Base-by-base conservation (phyloP, 495 filamentous ascomycete species). In the Chaetomidium leptoderma region DNA sequence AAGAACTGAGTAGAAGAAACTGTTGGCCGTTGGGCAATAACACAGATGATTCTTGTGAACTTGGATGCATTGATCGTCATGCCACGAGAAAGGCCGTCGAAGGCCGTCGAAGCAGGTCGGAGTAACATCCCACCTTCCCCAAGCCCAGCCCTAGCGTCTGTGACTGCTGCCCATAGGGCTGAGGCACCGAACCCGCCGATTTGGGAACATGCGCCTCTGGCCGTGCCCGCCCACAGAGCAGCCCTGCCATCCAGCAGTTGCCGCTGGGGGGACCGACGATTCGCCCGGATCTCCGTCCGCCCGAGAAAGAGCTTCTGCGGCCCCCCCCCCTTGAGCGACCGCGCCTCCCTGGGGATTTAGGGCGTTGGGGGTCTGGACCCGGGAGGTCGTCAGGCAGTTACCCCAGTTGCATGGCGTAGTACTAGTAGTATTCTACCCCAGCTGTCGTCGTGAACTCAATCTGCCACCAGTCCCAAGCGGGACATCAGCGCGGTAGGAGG, bases 321-420 rank as follows among this genome's bases (percentile, higher is more conserved):
- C 17, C 13, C 6, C 1, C 30, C 30, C 10, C 47, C 47, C 32
- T 37, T 33, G 21, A 33, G 32, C 33, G 5, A 10, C 13, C 32
- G 29, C 10, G 32, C 3, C 16, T 39, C 9, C 2, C 0, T 27
- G 23, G 23, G 23, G 19, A 10, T 23, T 21, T 11, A 19, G 9
- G 2, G 8, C 7, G 44, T n/a, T 36, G 47, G 19, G 47, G 19
- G 32, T n/a, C 35, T 8, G 21, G 23, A 13, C 23, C 8, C 33
- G 14, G 19, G 23, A 9, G 40, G n/a, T 19, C 17, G 4, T 21
- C 40, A 21, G 30, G 10, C 3, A 35, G 16, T 8, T 24, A 7
- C 46, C 40, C 27, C 9, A 23, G 35, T 35, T 52, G 49, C 49
- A 52, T 52, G 21, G 4, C n/a, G n/a, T n/a, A n/a, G n/a, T n/a